phyloP scores from a whole-genome alignment of 2,329 filamentous ascomycete species.

The Tolypocladium ophioglossoides region DNA sequence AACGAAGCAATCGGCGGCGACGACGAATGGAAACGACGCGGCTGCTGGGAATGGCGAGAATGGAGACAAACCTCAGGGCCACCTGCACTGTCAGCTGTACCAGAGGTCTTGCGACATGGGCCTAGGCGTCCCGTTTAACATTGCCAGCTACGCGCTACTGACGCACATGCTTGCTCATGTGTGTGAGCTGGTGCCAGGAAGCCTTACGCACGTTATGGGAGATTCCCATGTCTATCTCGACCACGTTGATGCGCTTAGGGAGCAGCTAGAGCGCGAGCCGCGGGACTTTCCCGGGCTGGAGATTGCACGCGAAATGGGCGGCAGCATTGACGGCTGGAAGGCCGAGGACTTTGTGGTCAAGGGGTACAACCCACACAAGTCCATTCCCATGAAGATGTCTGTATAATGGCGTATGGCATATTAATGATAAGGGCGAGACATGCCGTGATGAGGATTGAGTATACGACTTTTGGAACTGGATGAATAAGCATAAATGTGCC shows the following conservation, averaged over 20 bases:
- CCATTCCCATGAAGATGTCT: conserved; percentile 98
- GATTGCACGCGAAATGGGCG: conserved; percentile 56
- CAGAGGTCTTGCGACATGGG: conserved; percentile 96
- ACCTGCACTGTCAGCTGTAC: conserved; percentile 81
- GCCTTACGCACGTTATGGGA: conserved; percentile 89
- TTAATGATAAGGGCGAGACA: neutral
- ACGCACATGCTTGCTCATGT: conserved; percentile 93
- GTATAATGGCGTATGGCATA: conserved; percentile 37
- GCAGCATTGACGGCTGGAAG: conserved; percentile 83
- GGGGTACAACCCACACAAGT: conserved; percentile 84
- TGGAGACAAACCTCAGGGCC: conserved; percentile 42
- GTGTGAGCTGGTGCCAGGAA: conserved; percentile 74
- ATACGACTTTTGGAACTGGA: neutral
- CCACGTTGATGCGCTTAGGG: conserved; percentile 76
- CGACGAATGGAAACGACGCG: conserved; percentile 3
- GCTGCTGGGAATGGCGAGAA: conserved; percentile 14
- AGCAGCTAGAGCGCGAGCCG: conserved; percentile 73
- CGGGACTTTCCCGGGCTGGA: conserved; percentile 69
- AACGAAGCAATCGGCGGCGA: conserved; percentile 1
- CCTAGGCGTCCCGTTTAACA: conserved; percentile 94
- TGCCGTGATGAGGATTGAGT: neutral
- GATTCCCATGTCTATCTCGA: conserved; percentile 96
- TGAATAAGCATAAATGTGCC: neutral
- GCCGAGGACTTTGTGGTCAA: conserved; percentile 78
- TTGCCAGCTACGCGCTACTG: conserved; percentile 84